Percentiles rank a stretch among this genome's conserved stretches.
phyloP scores from a whole-genome alignment of 2,329 filamentous ascomycete species.

The Talaromyces piceae region DNA sequence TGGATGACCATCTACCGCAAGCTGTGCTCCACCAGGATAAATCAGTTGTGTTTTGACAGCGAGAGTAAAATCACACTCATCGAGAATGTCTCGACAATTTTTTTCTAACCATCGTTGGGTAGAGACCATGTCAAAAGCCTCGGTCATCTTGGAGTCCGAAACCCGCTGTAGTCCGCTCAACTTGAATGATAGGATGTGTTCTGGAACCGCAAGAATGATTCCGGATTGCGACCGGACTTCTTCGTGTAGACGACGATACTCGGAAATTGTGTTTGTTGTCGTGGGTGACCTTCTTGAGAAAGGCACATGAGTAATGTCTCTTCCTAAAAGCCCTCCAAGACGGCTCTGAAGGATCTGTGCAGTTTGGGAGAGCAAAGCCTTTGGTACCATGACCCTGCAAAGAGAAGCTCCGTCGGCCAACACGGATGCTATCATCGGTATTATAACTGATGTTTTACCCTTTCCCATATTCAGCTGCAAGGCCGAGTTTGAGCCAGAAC shows the following conservation, averaged over 20 bases:
- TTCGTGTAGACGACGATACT: conserved; percentile 34
- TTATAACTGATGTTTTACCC: conserved; percentile 63
- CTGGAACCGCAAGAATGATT: conserved; percentile 54
- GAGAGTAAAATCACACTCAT: conserved; percentile 55
- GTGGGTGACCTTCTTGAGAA: conserved; percentile 48
- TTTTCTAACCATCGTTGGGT: conserved; percentile 46
- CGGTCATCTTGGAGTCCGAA: conserved; percentile 37
- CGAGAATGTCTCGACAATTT: conserved; percentile 53
- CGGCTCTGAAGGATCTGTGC: conserved; percentile 48
- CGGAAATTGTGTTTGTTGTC: conserved; percentile 17
- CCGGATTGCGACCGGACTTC: conserved; percentile 40
- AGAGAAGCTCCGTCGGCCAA: conserved; percentile 47
- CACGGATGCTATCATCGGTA: conserved; percentile 54
- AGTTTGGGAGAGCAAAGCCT: conserved; percentile 56
- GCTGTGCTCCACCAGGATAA: conserved; percentile 47
- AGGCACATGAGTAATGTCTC: conserved; percentile 51
- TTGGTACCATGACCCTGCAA: conserved; percentile 53
- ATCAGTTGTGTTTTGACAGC: conserved; percentile 50
- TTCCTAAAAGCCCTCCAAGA: conserved; percentile 49
- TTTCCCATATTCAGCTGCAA: conserved; percentile 63
- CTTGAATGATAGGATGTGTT: conserved; percentile 59
- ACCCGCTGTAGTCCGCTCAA: conserved; percentile 54
- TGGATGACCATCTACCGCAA: conserved; percentile 46
- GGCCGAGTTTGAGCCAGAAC: conserved; percentile 49
- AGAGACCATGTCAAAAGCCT: conserved; percentile 44